Evolutionary conservation across 306 rosid species (phyloP), one percentile per base, ranked within the genome.

Genomic region (Sophora flavescens): DNA sequence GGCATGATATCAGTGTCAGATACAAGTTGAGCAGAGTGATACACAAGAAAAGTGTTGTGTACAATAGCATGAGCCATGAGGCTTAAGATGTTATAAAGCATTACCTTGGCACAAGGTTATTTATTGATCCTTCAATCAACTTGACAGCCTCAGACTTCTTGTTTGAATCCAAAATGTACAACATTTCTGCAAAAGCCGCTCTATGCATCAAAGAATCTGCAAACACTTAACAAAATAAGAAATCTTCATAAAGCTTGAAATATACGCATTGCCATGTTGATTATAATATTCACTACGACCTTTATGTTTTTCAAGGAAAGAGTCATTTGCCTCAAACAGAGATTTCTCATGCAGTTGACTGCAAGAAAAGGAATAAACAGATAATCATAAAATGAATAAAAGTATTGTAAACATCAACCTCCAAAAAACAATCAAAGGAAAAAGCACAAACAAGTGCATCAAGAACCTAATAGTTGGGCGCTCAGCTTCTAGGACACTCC

Each of bases 151-250:
- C 96, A 14, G 85, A 62, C 82, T 88, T 96, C 74, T 68, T 88
- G 75, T 71, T 83, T 57, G 93, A 88, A 69, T 92, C 91, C 85
- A 91, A 84, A 84, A 83, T 78, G 86, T 81, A 83, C 56, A 90
- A 72, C 84, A 88, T 84, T 87, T 96, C 97, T 10, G 96, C 90
- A 80, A 72, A 93, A 33, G 97, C 97, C 68, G 93, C 93, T 83
- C 96, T 89, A 68, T 92, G 96, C 96, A 88, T 86, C 87, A 96
- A 87, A 75, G 98, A 96, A 82, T 89, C 99, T 96, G 92, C 84
- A 69, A 42, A 56, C 35, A 80, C 50, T 28, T 67, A 68, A 68
- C 14, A 60, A 44, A 68, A 14, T 62, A 26, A 17, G 14, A 35
- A 62, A 54, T 56, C 73, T 44, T 44, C 59, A 71, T 12, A 56